phyloP scores from a whole-genome alignment of 306 rosid genomes.

The Malus orientalis region DNA sequence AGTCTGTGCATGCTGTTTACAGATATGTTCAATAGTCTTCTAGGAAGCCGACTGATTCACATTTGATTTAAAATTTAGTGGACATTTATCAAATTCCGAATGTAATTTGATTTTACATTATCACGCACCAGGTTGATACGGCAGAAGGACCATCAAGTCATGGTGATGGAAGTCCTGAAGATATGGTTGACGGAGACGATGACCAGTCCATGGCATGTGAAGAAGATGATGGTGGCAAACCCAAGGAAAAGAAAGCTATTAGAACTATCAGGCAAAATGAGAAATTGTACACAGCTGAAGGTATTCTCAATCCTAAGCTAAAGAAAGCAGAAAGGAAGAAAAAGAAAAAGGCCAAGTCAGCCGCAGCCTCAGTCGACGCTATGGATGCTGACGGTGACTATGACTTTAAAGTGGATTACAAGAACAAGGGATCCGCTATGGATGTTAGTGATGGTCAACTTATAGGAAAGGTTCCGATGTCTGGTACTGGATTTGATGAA shows the following conservation, averaged over 20 bases:
- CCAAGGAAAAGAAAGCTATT: conserved; percentile 34
- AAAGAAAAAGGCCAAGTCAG: conserved; percentile 51
- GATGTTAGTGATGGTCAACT: conserved; percentile 36
- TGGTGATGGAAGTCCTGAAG: conserved; percentile 22
- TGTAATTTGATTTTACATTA: not conserved
- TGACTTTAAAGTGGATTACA: conserved; percentile 73
- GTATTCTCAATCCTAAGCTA: conserved; percentile 70
- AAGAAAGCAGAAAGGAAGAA: conserved; percentile 76
- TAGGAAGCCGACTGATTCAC: not conserved
- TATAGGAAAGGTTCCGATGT: conserved; percentile 26
- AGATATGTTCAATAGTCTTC: not conserved
- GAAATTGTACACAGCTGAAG: conserved; percentile 66
- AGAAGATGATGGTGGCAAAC: conserved; percentile 32
- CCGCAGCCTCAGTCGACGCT: conserved; percentile 26
- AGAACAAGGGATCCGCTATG: conserved; percentile 47
- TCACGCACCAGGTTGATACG: conserved; percentile 31
- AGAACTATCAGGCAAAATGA: conserved; percentile 59
- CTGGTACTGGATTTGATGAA: conserved; percentile 4
- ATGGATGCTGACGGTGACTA: conserved; percentile 84
- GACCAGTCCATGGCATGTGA: conserved; percentile 42
- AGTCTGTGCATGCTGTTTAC: not conserved
- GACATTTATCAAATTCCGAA: not conserved
- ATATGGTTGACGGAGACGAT: conserved; percentile 30
- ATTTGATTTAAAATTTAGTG: not conserved
- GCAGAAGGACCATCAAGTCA: conserved; percentile 28